phyloP scores from a whole-genome alignment of 2,329 filamentous ascomycete species.

The Exserohilum rostratum region DNA sequence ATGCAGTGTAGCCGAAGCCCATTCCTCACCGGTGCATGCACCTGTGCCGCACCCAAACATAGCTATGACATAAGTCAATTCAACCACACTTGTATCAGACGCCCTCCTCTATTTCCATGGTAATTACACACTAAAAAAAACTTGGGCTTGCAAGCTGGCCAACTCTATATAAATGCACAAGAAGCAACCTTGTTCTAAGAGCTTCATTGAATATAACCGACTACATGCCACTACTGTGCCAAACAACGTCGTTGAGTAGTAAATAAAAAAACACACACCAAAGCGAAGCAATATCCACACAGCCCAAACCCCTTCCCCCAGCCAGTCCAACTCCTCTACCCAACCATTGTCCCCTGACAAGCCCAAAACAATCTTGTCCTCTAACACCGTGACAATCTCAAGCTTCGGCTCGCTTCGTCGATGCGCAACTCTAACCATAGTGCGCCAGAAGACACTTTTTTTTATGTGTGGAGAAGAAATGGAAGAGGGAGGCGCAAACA shows the following conservation, averaged over 20 bases:
- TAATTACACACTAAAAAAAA: not conserved
- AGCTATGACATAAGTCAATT: slow-evolving; percentile 9
- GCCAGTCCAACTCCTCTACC: slow-evolving; percentile 9
- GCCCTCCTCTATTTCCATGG: too few species aligned
- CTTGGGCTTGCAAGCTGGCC: not conserved
- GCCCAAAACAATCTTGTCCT: slow-evolving; percentile 14
- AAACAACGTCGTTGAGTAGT: slow-evolving; percentile 25
- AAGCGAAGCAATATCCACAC: slow-evolving; percentile 16
- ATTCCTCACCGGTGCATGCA: slow-evolving; percentile 11
- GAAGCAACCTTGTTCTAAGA: not conserved
- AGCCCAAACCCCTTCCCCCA: slow-evolving; percentile 7
- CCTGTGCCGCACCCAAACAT: slow-evolving; percentile 11
- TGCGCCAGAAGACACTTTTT: slow-evolving; percentile 15
- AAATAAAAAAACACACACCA: slow-evolving; percentile 23
- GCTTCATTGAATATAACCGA: slow-evolving; percentile 40
- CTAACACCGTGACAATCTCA: slow-evolving; percentile 23
- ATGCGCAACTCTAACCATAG: slow-evolving; percentile 7
- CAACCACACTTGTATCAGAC: not conserved
- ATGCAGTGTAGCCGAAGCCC: slow-evolving; percentile 12
- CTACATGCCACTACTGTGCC: slow-evolving; percentile 36
- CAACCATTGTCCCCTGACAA: slow-evolving; percentile 9
- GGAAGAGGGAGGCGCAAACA: slow-evolving; percentile 11
- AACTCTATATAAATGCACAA: not conserved
- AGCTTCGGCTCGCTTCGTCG: slow-evolving; percentile 3
- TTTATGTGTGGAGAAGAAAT: slow-evolving; percentile 15